Conservation (phyloP, 768 basidiomycete species). For the Lactarius indigo region DNA sequence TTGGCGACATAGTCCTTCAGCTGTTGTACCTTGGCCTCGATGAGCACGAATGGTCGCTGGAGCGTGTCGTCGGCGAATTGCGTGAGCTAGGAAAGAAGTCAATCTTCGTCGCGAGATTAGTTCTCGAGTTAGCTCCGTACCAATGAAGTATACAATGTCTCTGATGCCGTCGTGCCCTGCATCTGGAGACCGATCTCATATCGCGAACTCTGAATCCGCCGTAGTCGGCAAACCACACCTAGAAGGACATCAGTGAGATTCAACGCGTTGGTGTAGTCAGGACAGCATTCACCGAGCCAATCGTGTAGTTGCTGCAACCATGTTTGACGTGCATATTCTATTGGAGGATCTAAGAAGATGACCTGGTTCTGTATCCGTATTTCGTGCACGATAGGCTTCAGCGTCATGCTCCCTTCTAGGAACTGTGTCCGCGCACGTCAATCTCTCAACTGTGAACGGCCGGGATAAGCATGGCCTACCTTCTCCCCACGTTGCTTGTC, state of each 20-base stretch:
- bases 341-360: slow-evolving; percentile 97
- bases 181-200: slow-evolving; percentile 97
- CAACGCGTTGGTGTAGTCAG: neutral
- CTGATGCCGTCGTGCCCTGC: slow-evolving; percentile 60
- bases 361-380: slow-evolving; percentile 98
- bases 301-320: slow-evolving; percentile 91
- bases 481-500: slow-evolving; percentile 77
- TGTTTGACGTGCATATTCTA: slow-evolving; percentile 86
- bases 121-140: slow-evolving; percentile 41
- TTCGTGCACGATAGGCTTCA: slow-evolving; percentile 91
- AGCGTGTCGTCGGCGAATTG: slow-evolving; percentile 70
- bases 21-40: slow-evolving; percentile 85
- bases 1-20: slow-evolving; percentile 90
- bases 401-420: slow-evolving; percentile 65
- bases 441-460: neutral
- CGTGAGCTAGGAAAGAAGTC: slow-evolving; percentile 50
- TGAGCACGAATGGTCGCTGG: slow-evolving; percentile 75
- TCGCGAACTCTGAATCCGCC: slow-evolving; percentile 88
- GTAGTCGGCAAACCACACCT: slow-evolving; percentile 86
- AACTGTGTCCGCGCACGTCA: slow-evolving; percentile 39
- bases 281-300: slow-evolving; percentile 61
- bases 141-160: slow-evolving; percentile 79
- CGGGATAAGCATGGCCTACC: slow-evolving; percentile 37
- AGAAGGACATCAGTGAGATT: slow-evolving; percentile 3
- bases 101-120: slow-evolving; percentile 19